Percentiles rank a stretch among this genome's conserved stretches.
phyloP scores from a whole-genome alignment of 139 green algal species.

The Chlorella sorokiniana region DNA sequence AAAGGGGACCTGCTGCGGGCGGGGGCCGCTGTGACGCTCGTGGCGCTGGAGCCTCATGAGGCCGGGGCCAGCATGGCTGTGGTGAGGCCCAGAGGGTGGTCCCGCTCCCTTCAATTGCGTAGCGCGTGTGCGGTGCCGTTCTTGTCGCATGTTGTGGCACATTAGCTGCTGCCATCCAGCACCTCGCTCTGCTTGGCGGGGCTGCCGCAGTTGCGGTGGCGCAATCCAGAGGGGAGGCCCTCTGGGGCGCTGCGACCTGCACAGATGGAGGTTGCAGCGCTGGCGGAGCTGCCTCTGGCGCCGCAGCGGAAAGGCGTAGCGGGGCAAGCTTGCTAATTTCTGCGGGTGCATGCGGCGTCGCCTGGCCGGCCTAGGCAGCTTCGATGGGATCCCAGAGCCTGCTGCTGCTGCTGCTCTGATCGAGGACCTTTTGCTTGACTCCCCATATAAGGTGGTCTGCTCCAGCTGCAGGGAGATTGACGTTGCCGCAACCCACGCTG shows the following conservation, averaged over 20 bases:
- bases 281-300: too few relatives aligned
- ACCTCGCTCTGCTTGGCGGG: not conserved
- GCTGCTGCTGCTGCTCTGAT: too few relatives aligned
- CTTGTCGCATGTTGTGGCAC: too few relatives aligned
- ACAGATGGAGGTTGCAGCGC: not conserved
- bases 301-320: too few relatives aligned
- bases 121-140: too few relatives aligned
- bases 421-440: too few relatives aligned
- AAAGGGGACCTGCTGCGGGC: not conserved
- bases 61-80: not conserved
- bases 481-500: not conserved
- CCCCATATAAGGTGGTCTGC: too few relatives aligned
- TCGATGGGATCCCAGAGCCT: too few relatives aligned
- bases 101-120: not conserved
- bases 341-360: too few relatives aligned
- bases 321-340: too few relatives aligned
- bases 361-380: too few relatives aligned
- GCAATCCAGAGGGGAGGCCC: not conserved
- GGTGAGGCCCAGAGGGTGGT: not conserved
- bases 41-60: not conserved
- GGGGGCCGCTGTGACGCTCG: not conserved
- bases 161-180: not conserved
- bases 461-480: conserved; percentile 1
- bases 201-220: not conserved
- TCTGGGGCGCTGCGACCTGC: too few relatives aligned